Conservation (phyloP, 2,329 filamentous ascomycete genomes). For the Fusarium zealandicum region DNA sequence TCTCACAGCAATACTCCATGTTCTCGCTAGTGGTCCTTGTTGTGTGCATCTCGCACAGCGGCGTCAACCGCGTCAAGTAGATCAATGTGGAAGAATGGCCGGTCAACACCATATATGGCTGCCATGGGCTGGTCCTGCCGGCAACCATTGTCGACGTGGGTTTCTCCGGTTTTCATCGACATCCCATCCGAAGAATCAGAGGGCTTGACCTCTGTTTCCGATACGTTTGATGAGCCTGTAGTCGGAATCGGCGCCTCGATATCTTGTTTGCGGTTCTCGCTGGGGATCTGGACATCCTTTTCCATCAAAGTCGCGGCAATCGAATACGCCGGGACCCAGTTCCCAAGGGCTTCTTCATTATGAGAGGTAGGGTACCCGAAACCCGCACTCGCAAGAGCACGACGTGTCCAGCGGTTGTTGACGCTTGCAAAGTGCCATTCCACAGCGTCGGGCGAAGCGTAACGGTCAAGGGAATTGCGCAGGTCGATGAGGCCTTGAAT, state of each 20-base stretch:
- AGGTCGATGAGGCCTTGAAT: slow-evolving; percentile 64
- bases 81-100: slow-evolving; percentile 58
- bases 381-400: slow-evolving; percentile 62
- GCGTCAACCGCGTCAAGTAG: slow-evolving; percentile 52
- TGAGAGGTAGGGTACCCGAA: slow-evolving; percentile 57
- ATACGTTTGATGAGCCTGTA: not conserved
- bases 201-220: not conserved
- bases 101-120: slow-evolving; percentile 51
- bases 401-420: slow-evolving; percentile 63
- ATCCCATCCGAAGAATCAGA: not conserved
- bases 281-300: slow-evolving; percentile 14
- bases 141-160: not conserved
- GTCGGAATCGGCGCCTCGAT: slow-evolving; percentile 6
- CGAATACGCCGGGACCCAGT: slow-evolving; percentile 47
- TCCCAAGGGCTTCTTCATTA: slow-evolving; percentile 38
- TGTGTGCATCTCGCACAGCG: slow-evolving; percentile 43
- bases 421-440: slow-evolving; percentile 64
- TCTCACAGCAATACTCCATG: not conserved
- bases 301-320: slow-evolving; percentile 39
- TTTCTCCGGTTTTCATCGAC: not conserved
- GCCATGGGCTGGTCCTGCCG: slow-evolving; percentile 15
- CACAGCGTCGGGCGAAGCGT: slow-evolving; percentile 56
- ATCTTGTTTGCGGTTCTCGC: not conserved
- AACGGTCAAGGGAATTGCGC: slow-evolving; percentile 60
- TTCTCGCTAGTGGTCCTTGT: slow-evolving; percentile 28